These are phyloP conservation scores for Gnomoniopsis smithogilvyi DNA, from an alignment of 2,329 filamentous ascomycete species.

Conservation along the genomic window DNA sequence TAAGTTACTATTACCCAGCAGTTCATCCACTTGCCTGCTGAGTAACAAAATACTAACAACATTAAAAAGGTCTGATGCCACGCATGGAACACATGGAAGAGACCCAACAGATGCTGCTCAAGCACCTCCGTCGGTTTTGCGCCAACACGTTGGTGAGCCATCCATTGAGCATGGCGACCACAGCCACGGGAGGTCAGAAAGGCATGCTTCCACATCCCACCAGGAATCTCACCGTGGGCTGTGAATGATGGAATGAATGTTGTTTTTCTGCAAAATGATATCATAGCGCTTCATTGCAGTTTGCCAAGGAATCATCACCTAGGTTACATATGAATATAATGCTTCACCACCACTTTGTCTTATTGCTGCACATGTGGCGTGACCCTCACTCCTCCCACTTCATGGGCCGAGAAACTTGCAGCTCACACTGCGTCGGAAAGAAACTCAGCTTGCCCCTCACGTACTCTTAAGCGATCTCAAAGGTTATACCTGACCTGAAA, in stretches of 20 bases:
- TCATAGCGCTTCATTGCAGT: background rate
- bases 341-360: too few species aligned
- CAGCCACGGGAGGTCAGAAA: slow-evolving; percentile 38
- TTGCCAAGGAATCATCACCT: background rate
- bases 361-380: too few species aligned
- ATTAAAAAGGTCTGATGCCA: background rate
- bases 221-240: slow-evolving; percentile 48
- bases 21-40: background rate
- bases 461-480: too few species aligned
- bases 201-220: slow-evolving; percentile 43
- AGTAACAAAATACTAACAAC: background rate
- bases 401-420: too few species aligned
- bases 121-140: slow-evolving; percentile 53
- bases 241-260: slow-evolving; percentile 25
- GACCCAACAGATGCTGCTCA: slow-evolving; percentile 56
- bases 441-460: too few species aligned
- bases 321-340: too few species aligned
- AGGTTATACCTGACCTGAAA: too few species aligned
- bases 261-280: background rate
- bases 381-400: too few species aligned
- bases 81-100: slow-evolving; percentile 22
- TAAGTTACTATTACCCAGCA: slow-evolving; percentile 29
- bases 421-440: too few species aligned
- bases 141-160: slow-evolving; percentile 44
- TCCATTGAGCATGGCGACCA: slow-evolving; percentile 41